Percentiles rank a stretch among this genome's conserved stretches.
These are phyloP conservation scores for Penicillium expansum DNA, from an alignment of 2,329 filamentous ascomycete species.

Conservation along the genomic window DNA sequence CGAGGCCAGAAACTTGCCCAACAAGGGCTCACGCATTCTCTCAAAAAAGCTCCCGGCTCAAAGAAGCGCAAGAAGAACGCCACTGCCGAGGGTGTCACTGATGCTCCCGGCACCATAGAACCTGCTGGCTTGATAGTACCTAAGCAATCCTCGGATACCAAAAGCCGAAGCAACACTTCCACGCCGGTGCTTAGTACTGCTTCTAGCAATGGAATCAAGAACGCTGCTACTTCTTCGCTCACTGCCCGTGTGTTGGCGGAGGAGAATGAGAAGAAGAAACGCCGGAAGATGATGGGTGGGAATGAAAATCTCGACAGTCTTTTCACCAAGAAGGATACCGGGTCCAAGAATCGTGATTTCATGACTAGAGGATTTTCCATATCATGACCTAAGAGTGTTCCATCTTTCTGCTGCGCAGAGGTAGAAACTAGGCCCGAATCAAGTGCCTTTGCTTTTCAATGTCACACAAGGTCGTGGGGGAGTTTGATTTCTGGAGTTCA, in stretches of 20 bases:
- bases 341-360: constrained; percentile 51
- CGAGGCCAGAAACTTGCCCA: constrained; percentile 68
- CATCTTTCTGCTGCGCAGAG: constrained; percentile 44
- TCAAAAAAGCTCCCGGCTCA: constrained; percentile 71
- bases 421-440: constrained; percentile 18
- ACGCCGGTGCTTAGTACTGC: constrained; percentile 32
- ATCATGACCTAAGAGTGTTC: constrained; percentile 58
- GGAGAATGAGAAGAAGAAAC: constrained; percentile 77
- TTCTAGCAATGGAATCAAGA: constrained; percentile 69
- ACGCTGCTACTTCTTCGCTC: constrained; percentile 77
- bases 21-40: constrained; percentile 73
- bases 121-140: constrained; percentile 34
- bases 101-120: constrained; percentile 35
- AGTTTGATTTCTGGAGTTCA: constrained; percentile 3
- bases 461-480: neutral
- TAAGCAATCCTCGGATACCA: constrained; percentile 11
- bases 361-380: constrained; percentile 59
- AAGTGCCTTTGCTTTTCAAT: neutral
- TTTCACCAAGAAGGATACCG: constrained; percentile 49
- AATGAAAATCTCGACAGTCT: constrained; percentile 57
- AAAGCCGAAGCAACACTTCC: constrained; percentile 30
- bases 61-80: constrained; percentile 75
- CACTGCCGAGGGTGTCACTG: constrained; percentile 33
- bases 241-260: constrained; percentile 85
- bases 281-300: constrained; percentile 65